Evolutionary conservation across 257 asterid genomes (phyloP), one percentile per base, ranked within the genome.

Genomic region (Fraxinus pennsylvanica): DNA sequence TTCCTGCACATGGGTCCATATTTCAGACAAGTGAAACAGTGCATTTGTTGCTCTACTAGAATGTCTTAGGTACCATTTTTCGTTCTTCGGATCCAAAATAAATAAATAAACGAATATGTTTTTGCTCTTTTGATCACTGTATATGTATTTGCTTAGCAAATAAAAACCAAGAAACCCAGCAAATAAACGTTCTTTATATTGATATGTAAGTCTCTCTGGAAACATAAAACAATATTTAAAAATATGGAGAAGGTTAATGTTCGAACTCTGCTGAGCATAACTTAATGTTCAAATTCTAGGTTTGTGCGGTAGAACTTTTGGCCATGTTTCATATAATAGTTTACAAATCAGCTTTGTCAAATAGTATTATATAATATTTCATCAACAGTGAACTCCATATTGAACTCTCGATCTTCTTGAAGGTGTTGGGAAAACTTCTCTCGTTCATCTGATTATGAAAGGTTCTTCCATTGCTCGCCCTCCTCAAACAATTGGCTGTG

Each of bases 351-450:
- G 22, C 25, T 54, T 19, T 6, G 9, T 54, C 63, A 54, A 15
- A 54, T 19, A 52, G 19, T 54, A n/a, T 54, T 17, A 54, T 17
- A 1, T 15, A 7, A 15, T 19, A 54, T 54, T 19, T 54, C n/a
- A 14, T 12, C 54, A 9, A 50, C 21, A 15, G 59, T 50, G 30
- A 72, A 69, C 8, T 61, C 78, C 65, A 71, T 45, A 8, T 41
- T 66, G 65, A 80, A 17, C 8, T 59, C 78, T 72, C 73, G 12
- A 63, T 74, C 25, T 74, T 83, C 72, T 69, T 61, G 73, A 81
- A 95, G 98, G 98, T 81, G 97, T 95, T 75, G 98, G 98, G 57
- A 95, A 95, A 83, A 91, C 97, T 81, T 93, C 98, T 80, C 97
- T 95, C 68, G 93, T 93, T 82, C 96, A 95, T 90, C 91, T 95